phyloP scores from a whole-genome alignment of 306 rosid species.

The Alnus glutinosa region DNA sequence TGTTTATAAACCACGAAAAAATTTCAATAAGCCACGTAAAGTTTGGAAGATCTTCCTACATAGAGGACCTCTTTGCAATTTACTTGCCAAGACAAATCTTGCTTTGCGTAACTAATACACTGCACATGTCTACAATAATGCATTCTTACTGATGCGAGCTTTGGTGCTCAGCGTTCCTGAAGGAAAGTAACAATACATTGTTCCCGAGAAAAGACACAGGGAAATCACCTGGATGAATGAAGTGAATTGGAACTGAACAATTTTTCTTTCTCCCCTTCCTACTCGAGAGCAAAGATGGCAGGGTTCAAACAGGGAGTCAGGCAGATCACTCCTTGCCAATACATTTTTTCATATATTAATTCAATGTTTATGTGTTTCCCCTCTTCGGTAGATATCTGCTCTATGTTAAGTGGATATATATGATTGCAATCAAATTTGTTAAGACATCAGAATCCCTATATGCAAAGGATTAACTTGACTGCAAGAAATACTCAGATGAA shows the following conservation, averaged over 20 bases:
- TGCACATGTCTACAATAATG: neutral
- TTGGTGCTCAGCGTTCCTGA: neutral
- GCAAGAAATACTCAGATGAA: constrained; percentile 41
- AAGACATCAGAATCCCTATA: constrained; percentile 11
- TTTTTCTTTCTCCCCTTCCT: neutral
- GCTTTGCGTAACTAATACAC: constrained; percentile 9
- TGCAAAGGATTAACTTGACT: constrained; percentile 39
- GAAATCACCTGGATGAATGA: neutral
- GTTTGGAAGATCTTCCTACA: neutral
- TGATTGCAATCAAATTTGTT: neutral
- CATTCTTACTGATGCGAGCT: neutral
- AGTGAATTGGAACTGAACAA: neutral
- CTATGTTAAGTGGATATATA: constrained; percentile 19
- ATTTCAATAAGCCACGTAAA: neutral
- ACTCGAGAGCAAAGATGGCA: neutral
- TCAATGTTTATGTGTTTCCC: neutral
- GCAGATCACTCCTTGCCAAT: neutral
- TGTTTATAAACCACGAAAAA: neutral
- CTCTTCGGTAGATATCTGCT: constrained; percentile 17
- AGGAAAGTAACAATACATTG: neutral
- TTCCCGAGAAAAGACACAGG: neutral
- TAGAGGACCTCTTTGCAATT: neutral
- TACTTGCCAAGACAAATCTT: neutral
- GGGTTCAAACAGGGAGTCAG: neutral
- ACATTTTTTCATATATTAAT: neutral